Evolutionary conservation across 2,329 filamentous ascomycete genomes (phyloP).

Genomic region (Ceratocystis colombiana): DNA sequence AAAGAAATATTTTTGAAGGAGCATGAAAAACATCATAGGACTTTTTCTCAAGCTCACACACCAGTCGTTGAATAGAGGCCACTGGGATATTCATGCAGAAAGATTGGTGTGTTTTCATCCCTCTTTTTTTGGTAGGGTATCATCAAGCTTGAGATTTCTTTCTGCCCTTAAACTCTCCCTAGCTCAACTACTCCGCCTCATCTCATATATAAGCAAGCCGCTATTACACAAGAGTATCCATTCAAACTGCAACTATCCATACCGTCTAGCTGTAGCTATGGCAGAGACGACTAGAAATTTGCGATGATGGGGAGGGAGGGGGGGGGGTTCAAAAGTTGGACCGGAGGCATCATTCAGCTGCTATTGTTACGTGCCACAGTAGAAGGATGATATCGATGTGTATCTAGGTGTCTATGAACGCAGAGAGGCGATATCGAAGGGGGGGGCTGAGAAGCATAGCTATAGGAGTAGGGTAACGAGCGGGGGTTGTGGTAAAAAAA

Average conservation of each 20-base stretch:
- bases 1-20: no score
- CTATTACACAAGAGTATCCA: slow-evolving; percentile 1
- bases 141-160: background rate
- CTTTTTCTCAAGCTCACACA: no score
- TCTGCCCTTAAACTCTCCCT: background rate
- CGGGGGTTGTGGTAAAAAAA: background rate
- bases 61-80: no score
- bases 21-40: no score
- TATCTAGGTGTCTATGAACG: background rate
- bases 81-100: background rate
- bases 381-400: background rate
- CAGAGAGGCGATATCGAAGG: background rate
- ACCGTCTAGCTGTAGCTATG: background rate
- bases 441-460: background rate
- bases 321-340: background rate
- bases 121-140: background rate
- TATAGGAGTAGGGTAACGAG: background rate
- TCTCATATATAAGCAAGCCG: background rate
- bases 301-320: background rate
- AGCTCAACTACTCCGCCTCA: background rate
- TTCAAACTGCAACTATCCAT: no score
- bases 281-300: background rate
- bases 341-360: background rate
- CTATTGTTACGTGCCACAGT: background rate
- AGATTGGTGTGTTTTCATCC: background rate